phyloP scores from a whole-genome alignment of 1,284 basidiomycete genomes.

The Ceratobasidium sp. region DNA sequence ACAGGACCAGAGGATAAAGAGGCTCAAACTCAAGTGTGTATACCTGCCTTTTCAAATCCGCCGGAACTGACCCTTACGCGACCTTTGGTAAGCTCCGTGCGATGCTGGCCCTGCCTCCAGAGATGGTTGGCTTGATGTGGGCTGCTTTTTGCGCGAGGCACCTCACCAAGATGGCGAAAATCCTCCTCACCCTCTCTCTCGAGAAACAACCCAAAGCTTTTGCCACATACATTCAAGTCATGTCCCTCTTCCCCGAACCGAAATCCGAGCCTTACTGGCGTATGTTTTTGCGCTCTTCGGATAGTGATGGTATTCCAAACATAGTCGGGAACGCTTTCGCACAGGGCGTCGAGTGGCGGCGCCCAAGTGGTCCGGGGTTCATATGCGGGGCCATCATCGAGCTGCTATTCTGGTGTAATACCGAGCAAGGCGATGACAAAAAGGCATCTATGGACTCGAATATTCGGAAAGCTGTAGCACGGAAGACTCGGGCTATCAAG shows the following conservation, averaged over 20 bases:
- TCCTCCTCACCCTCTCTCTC: constrained; percentile 3
- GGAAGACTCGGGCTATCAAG: constrained; percentile 18
- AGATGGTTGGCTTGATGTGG: constrained; percentile 17
- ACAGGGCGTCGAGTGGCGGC: constrained; percentile 23
- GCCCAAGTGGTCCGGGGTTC: constrained; percentile 29
- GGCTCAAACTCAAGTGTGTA: constrained; percentile 29
- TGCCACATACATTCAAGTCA: constrained; percentile 29
- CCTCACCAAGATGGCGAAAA: constrained; percentile 13
- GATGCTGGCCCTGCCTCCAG: constrained; percentile 20
- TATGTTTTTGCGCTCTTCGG: constrained; percentile 18
- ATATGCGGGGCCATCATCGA: constrained; percentile 35
- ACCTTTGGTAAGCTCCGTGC: constrained; percentile 10
- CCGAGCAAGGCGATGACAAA: constrained; percentile 27
- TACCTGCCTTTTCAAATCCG: background rate
- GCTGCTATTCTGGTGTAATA: constrained; percentile 34
- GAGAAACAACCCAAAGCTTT: constrained; percentile 36
- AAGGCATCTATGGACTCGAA: constrained; percentile 26
- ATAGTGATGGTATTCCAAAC: constrained; percentile 16
- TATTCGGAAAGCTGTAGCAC: constrained; percentile 8
- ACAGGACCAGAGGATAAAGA: constrained; percentile 31
- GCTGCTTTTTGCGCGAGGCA: constrained; percentile 22
- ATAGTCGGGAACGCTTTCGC: constrained; percentile 26
- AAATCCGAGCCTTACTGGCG: constrained; percentile 18
- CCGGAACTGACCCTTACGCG: background rate
- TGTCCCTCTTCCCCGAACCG: constrained; percentile 27